phyloP scores from a whole-genome alignment of 1,139 yeast genomes.

The Nakaseomyces sp. region DNA sequence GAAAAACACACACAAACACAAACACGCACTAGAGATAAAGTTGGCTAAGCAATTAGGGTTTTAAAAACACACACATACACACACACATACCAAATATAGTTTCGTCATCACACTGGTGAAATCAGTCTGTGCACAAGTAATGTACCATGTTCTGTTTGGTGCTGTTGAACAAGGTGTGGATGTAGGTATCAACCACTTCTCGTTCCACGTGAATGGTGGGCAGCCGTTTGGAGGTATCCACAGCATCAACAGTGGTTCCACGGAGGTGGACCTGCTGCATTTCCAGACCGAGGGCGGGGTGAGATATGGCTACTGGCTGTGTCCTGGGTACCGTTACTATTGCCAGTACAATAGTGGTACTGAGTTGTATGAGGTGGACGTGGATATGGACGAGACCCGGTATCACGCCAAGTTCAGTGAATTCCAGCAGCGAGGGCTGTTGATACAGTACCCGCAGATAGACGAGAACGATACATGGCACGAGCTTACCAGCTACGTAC shows the following conservation, averaged over 20 bases:
- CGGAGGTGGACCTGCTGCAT: slow-evolving; percentile 22
- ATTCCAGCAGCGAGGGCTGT: slow-evolving; percentile 10
- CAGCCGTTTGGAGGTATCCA: slow-evolving; percentile 25
- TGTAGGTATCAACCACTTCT: slow-evolving; percentile 24
- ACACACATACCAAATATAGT: too few species aligned
- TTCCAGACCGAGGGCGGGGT: slow-evolving; percentile 19
- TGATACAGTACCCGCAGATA: slow-evolving; percentile 20
- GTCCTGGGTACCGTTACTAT: slow-evolving; percentile 10
- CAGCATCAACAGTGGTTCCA: slow-evolving; percentile 14
- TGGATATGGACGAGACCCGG: slow-evolving; percentile 12
- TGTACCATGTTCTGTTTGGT: slow-evolving; percentile 14
- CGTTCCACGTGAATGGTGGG: slow-evolving; percentile 19
- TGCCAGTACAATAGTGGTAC: slow-evolving; percentile 13
- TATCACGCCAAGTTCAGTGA: slow-evolving; percentile 11
- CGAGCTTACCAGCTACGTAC: slow-evolving; percentile 13
- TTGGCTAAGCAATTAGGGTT: too few species aligned
- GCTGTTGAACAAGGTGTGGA: slow-evolving; percentile 14
- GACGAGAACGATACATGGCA: slow-evolving; percentile 21
- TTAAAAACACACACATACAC: too few species aligned
- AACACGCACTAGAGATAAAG: too few species aligned
- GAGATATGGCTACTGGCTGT: slow-evolving; percentile 29
- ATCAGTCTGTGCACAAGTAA: not conserved
- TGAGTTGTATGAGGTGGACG: slow-evolving; percentile 15
- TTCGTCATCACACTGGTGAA: too few species aligned
- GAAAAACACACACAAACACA: too few species aligned